Evolutionary conservation across 2,329 filamentous ascomycete species (phyloP), one percentile per base, ranked within the genome.

Genomic region (Exophiala sp.): DNA sequence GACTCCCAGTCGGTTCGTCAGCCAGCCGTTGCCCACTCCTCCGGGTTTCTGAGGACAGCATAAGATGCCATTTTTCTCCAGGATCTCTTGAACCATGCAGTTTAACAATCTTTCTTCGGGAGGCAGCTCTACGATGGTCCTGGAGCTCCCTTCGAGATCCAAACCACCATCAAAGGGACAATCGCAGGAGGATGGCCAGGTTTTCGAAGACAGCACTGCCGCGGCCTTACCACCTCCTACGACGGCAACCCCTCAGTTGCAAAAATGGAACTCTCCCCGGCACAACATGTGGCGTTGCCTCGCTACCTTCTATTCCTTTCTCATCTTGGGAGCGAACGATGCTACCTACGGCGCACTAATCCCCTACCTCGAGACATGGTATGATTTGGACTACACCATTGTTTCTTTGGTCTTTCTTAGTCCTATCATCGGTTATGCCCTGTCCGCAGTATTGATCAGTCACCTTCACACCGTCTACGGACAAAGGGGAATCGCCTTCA

Each of bases 401-500:
- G 65, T 75, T 8, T 76, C 73, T 8, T 63, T 76, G 1, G 64
- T 76, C 43, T 76, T 76, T 60, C 68, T 76, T 5, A 67, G 71
- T 14, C 73, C 73, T 0, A 68, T 74, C 24, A 58, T 70, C 2
- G 73, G 73, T 5, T 76, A 75, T 58, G 69, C 66, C 8, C 50
- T 63, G 2, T 68, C 73, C 1, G 73, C 73, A 10, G 48, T 73
- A 10, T 46, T 70, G 23, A 74, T 72, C 58, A 72, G 72, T 52
- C 43, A 52, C 5, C 62, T 74, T 16, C 73, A 76, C 55, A 60
- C 64, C 27, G 57, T 57, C 3, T 55, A 70, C 21, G 86, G 87
- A 23, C 85, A 87, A 64, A 76, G 83, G 22, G 87, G 86, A 13
- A 76, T 90, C 13, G 83, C 84, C 16, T 62, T 86, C 44, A 63